Evolutionary conservation across 371 early-diverging fungal genomes (phyloP), one percentile per base, ranked within the genome.

Genomic region (Cokeromyces recurvatus): DNA sequence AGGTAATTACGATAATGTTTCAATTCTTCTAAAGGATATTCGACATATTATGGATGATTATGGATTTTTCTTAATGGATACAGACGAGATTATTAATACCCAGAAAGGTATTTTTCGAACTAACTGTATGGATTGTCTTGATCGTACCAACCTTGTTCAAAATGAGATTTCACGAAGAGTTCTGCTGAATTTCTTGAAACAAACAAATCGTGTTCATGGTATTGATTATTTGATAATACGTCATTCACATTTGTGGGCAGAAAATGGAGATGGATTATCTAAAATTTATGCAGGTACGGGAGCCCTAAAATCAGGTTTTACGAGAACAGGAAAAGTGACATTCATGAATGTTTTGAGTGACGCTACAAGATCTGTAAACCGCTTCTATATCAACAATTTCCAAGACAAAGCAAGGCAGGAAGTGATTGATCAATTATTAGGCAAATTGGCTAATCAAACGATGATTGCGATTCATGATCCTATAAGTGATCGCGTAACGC

Each of bases 81-180:
- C 66, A 4, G 77, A 72, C 8, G 71, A 71, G 16, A 68, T 87
- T 1, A 59, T 89, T 9, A 67, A 64, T 23, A 60, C 59, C 2
- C 97, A 96, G 55, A 68, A 76, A 3, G 95, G 94, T 6, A 85
- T 91, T 1, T 81, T 92, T 50, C 77, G 96, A 2, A 91, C 92
- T 1, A 99, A 99, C 55, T 99, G 99, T 58, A 71, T 99, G 57
- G 99, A 99, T 65, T 99, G 98, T 57, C 66, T 98, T 38, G 99
- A 98, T 66, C 71, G 98, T 16, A 85, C 85, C 22, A 85, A 85
- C 32, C 71, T 85, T n/a, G 83, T 83, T 5, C 85, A 85, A 53
- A 80, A 73, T 46, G 81, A 77, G 29, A 65, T 85, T 8, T 79
- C 82, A 15, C 59, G 68, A 11, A 42, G 46, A n/a, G 59, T 69